Evolutionary conservation across 2,329 filamentous ascomycete genomes (phyloP), one percentile per base, ranked within the genome.

Genomic region (Lachnellula arida): DNA sequence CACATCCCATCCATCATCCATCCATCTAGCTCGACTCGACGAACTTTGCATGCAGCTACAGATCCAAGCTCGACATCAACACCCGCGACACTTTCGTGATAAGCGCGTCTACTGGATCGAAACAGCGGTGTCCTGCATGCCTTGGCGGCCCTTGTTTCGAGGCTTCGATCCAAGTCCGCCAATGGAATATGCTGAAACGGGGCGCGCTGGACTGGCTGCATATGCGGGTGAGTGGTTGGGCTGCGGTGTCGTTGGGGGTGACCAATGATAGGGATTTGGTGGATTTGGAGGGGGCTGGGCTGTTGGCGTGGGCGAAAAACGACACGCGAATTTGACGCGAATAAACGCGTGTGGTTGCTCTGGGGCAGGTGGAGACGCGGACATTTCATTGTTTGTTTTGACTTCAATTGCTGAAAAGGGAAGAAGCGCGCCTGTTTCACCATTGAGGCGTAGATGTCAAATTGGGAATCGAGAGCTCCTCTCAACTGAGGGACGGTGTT

Each of bases 61-160:
- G 19, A 19, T 19, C 19, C 19, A 19, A 19, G 19, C 19, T 1
- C 19, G 19, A 46, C n/a, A 59, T 50, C 63, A 66, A 64, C 64
- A 61, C 65, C 64, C 60, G 58, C 51, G 59, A 56, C 49, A 42
- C 44, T 32, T 32, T 35, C 57, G 55, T 52, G 53, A 44, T 34
- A 46, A 53, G 42, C 60, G 64, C 64, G 61, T 63, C 61, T 62
- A 66, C 51, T 63, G 63, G 63, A 60, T 44, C 46, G 52, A 39
- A 23, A 34, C 17, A 11, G 28, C 11, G 32, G 52, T 53, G 58
- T 49, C 50, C 39, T 55, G 57, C 55, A 59, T 49, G 53, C 17
- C 55, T 39, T 39, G 49, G 52, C 44, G 46, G 32, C 44, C 32
- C 9, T 8, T 28, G 57, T 60, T 62, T 55, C 47, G 51, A 52